These are phyloP conservation scores for Penicillium simplicissimum DNA, from an alignment of 495 filamentous ascomycete genomes.

Conservation along the genomic window DNA sequence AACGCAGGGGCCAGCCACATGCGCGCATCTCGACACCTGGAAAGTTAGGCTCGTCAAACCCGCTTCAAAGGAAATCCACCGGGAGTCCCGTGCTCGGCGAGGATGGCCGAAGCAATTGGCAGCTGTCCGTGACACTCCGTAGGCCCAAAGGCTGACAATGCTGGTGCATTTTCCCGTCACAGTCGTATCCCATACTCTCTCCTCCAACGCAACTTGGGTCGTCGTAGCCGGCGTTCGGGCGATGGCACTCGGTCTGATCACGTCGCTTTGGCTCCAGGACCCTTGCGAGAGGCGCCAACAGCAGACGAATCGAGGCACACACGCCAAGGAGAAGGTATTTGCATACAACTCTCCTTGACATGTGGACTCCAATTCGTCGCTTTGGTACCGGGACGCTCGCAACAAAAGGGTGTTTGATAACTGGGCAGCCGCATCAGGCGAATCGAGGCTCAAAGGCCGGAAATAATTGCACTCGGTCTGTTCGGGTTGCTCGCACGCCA, in stretches of 20 bases:
- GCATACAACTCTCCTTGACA: too few relatives aligned
- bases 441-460: too few relatives aligned
- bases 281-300: neutral
- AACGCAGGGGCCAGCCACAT: constrained; percentile 1
- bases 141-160: neutral
- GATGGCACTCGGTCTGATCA: neutral
- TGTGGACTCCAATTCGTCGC: too few relatives aligned
- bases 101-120: neutral
- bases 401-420: too few relatives aligned
- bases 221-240: neutral
- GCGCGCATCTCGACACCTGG: constrained; percentile 11
- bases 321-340: too few relatives aligned
- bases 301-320: neutral
- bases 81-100: constrained; percentile 6
- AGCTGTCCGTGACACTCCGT: neutral
- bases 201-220: neutral
- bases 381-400: too few relatives aligned
- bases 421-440: too few relatives aligned
- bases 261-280: neutral
- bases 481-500: too few relatives aligned
- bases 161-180: neutral
- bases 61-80: neutral
- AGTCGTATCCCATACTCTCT: neutral
- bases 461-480: too few relatives aligned
- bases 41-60: neutral